These are phyloP conservation scores for Steccherinum ochraceum DNA, from an alignment of 768 basidiomycete species.

Conservation along the genomic window DNA sequence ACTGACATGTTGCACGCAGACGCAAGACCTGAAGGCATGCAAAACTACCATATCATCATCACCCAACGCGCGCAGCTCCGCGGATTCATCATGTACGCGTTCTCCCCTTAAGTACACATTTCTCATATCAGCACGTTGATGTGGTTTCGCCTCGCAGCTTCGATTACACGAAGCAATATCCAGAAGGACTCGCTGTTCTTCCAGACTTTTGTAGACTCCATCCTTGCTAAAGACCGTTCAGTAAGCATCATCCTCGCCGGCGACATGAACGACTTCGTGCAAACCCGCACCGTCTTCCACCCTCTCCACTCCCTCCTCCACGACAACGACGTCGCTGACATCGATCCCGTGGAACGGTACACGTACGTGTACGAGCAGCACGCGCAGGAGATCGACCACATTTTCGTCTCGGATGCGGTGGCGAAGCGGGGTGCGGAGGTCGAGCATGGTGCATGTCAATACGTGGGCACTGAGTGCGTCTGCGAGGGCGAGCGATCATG, in stretches of 20 bases:
- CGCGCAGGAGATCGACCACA: conserved; percentile 53
- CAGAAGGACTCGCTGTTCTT: conserved; percentile 51
- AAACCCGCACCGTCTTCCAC: conserved; percentile 45
- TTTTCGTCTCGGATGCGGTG: conserved; percentile 44
- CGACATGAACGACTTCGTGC: conserved; percentile 57
- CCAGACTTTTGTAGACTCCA: conserved; percentile 43
- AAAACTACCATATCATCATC: conserved; percentile 65
- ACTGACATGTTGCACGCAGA: no score
- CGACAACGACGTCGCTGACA: conserved; percentile 45
- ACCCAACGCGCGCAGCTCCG: conserved; percentile 70
- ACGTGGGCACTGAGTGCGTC: conserved; percentile 42
- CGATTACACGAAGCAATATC: conserved; percentile 63
- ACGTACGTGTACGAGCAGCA: conserved; percentile 59
- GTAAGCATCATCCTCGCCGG: conserved; percentile 51
- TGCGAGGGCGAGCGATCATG: conserved; percentile 50
- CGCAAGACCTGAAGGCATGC: conserved; percentile 55
- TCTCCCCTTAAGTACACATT: neutral
- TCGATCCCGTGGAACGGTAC: conserved; percentile 47
- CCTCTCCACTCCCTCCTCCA: conserved; percentile 34
- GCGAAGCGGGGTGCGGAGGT: conserved; percentile 33
- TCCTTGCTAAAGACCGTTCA: conserved; percentile 33
- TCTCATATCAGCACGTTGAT: neutral
- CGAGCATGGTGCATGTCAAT: conserved; percentile 58
- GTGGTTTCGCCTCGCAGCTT: conserved; percentile 38
- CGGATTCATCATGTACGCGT: conserved; percentile 74